These are phyloP conservation scores for Angomonas ambiguus DNA, from an alignment of 208 protist genomes.

Conservation along the genomic window DNA sequence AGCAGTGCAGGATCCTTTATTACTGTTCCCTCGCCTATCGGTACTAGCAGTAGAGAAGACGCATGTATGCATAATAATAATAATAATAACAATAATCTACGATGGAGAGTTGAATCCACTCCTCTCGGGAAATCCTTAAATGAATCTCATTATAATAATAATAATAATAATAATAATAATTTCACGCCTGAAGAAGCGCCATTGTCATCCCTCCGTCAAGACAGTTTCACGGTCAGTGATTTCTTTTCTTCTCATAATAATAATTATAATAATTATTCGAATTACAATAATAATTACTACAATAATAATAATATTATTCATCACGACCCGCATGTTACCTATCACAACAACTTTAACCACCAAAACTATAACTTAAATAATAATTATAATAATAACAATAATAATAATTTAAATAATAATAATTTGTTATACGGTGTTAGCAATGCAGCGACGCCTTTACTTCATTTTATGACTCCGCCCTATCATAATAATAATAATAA, in stretches of 20 bases:
- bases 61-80: too few species aligned
- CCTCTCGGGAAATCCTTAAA: too few species aligned
- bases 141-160: constrained; percentile 4
- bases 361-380: background rate
- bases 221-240: background rate
- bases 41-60: too few species aligned
- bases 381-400: background rate
- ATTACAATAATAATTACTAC: constrained; percentile 1
- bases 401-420: constrained; percentile 6
- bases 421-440: background rate
- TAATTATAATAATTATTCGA: constrained; percentile 4
- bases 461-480: background rate
- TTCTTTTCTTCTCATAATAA: constrained; percentile 4
- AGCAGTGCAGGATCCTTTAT: too few species aligned
- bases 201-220: background rate
- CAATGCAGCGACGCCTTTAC: background rate
- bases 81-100: too few species aligned
- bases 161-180: constrained; percentile 14
- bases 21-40: background rate
- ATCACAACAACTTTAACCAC: background rate
- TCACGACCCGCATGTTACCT: background rate
- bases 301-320: constrained; percentile 3
- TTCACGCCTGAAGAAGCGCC: background rate
- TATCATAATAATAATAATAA: constrained; percentile 1
- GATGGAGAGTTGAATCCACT: too few species aligned